Percentiles rank a stretch among this genome's conserved stretches.
These are phyloP conservation scores for Delphinella strobiligena DNA, from an alignment of 2,329 filamentous ascomycete species.

Conservation along the genomic window DNA sequence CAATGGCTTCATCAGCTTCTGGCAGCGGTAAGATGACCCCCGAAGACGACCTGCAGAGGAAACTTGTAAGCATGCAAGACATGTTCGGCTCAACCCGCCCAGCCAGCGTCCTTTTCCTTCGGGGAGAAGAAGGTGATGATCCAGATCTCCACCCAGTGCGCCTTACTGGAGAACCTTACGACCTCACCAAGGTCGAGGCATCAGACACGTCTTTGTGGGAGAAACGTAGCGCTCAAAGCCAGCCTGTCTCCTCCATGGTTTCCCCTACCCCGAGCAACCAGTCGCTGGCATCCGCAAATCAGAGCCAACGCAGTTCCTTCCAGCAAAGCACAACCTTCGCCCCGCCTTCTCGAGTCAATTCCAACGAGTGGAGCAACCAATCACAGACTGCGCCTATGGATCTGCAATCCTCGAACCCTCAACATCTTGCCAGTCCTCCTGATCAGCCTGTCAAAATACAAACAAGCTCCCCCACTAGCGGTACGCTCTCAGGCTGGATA, in stretches of 20 bases:
- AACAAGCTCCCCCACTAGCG: conserved; percentile 45
- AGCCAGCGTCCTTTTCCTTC: conserved; percentile 65
- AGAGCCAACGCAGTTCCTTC: conserved; percentile 25
- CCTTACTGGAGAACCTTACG: conserved; percentile 54
- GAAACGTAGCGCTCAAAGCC: conserved; percentile 37
- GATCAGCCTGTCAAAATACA: conserved; percentile 45
- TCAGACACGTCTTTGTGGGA: conserved; percentile 39
- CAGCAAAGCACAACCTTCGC: conserved; percentile 32
- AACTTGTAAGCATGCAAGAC: conserved; percentile 66
- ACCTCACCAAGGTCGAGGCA: conserved; percentile 41
- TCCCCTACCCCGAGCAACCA: conserved; percentile 37
- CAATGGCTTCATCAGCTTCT: conserved; percentile 61
- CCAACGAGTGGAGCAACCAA: conserved; percentile 32
- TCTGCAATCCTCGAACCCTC: conserved; percentile 23
- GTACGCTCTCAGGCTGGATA: conserved; percentile 68
- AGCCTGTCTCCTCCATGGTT: conserved; percentile 45
- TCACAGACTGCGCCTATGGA: conserved; percentile 43
- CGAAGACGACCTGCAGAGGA: conserved; percentile 64
- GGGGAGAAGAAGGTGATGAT: conserved; percentile 66
- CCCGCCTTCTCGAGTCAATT: conserved; percentile 31
- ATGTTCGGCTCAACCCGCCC: conserved; percentile 81
- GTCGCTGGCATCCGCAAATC: conserved; percentile 29
- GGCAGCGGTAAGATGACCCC: conserved; percentile 30
- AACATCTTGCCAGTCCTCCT: conserved; percentile 33
- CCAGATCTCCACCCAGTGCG: conserved; percentile 67